phyloP scores from a whole-genome alignment of 2,329 filamentous ascomycete species.

The Ophiostoma fasciatum region DNA sequence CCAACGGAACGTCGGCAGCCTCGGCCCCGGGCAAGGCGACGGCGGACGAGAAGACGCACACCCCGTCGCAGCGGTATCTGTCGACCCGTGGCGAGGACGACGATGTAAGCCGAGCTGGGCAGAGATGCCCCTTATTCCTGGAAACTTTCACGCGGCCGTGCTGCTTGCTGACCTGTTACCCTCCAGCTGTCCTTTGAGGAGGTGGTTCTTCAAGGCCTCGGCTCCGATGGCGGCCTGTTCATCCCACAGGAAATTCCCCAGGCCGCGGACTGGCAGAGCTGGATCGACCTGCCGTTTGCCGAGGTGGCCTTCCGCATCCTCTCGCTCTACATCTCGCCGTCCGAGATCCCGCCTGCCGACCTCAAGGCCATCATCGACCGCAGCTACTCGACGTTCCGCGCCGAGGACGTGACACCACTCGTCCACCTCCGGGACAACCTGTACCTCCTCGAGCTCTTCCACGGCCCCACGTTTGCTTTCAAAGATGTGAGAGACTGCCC shows the following conservation, averaged over 20 bases:
- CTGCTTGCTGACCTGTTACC: background rate
- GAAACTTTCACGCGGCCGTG: too few relatives aligned
- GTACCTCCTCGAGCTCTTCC: constrained; percentile 85
- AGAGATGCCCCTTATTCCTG: too few relatives aligned
- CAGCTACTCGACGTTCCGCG: constrained; percentile 83
- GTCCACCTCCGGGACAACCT: constrained; percentile 62
- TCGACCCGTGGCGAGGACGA: constrained; percentile 13
- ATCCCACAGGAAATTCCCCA: constrained; percentile 69
- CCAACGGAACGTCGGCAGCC: constrained; percentile 4
- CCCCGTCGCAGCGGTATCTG: constrained; percentile 13
- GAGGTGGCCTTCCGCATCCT: constrained; percentile 77
- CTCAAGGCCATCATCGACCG: constrained; percentile 69
- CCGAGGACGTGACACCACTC: constrained; percentile 62
- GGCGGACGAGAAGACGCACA: constrained; percentile 9
- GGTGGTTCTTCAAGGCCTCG: constrained; percentile 78
- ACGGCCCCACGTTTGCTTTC: constrained; percentile 90
- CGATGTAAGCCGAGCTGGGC: constrained; percentile 9
- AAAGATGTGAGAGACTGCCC: constrained; percentile 67
- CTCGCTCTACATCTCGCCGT: constrained; percentile 69
- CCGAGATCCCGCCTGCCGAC: constrained; percentile 68
- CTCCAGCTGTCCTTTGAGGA: constrained; percentile 77
- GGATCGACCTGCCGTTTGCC: constrained; percentile 65
- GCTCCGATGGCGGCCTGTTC: constrained; percentile 75
- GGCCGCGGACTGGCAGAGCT: constrained; percentile 36
- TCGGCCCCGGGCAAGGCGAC: background rate